A percentile compares a stretch with the other conserved stretches of the same genome.
These are phyloP conservation scores for Chaetoscypha palmicola DNA, from an alignment of 2,329 filamentous ascomycete species.

Conservation along the genomic window DNA sequence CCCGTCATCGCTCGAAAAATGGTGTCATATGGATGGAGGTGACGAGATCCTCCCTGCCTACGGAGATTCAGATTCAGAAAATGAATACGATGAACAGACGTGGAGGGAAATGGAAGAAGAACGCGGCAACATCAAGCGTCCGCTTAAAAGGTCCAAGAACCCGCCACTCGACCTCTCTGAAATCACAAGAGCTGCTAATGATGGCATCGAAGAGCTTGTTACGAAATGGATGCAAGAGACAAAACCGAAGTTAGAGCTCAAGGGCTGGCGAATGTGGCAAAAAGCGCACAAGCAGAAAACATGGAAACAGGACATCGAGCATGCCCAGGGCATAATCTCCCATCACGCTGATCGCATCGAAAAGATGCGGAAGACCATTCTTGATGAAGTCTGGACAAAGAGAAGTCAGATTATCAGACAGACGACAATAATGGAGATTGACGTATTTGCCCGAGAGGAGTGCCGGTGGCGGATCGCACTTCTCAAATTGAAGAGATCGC, in stretches of 20 bases:
- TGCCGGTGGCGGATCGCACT: constrained; percentile 43
- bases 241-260: constrained; percentile 46
- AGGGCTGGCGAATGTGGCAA: constrained; percentile 56
- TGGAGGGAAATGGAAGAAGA: constrained; percentile 57
- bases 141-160: constrained; percentile 20
- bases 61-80: constrained; percentile 47
- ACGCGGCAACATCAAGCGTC: constrained; percentile 31
- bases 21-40: constrained; percentile 33
- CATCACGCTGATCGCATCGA: constrained; percentile 44
- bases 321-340: constrained; percentile 37
- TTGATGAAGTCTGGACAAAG: constrained; percentile 45
- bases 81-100: constrained; percentile 51
- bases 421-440: constrained; percentile 55
- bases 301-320: constrained; percentile 37
- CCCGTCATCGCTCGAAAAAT: constrained; percentile 33
- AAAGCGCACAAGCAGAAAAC: constrained; percentile 40
- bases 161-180: constrained; percentile 38
- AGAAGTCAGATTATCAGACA: constrained; percentile 46
- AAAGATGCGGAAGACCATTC: constrained; percentile 48
- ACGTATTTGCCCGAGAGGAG: constrained; percentile 53
- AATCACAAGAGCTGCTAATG: constrained; percentile 46
- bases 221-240: constrained; percentile 52
- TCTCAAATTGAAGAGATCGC: constrained; percentile 38
- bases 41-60: constrained; percentile 43
- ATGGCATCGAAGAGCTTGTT: constrained; percentile 44